Percentiles rank a stretch among this genome's conserved stretches.
These are phyloP conservation scores for Solanum rostratum DNA, from an alignment of 257 asterid species.

Conservation along the genomic window DNA sequence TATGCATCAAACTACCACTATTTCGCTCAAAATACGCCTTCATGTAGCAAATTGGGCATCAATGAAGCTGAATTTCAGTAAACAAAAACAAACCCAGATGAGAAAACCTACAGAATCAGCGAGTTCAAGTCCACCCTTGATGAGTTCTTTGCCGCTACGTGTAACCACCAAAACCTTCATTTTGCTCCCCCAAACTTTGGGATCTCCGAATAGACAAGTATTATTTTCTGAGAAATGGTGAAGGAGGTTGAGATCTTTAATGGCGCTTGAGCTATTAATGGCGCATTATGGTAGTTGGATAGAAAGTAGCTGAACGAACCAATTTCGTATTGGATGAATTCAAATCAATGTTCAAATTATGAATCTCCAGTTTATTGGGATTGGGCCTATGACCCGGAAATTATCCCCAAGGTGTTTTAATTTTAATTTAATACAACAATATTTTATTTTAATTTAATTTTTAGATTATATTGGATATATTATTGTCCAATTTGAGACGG, in stretches of 20 bases:
- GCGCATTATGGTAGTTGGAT: slow-evolving; percentile 12
- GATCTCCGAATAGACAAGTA: no score
- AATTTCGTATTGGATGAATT: not conserved
- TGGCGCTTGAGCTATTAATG: not conserved
- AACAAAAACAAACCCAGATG: not conserved
- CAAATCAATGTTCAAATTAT: not conserved
- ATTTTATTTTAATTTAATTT: no score
- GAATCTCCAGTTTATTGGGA: not conserved
- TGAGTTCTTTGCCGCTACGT: slow-evolving; percentile 83
- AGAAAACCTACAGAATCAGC: slow-evolving; percentile 3
- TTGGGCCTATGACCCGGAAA: not conserved
- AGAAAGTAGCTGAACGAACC: slow-evolving; percentile 15
- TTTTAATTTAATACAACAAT: no score
- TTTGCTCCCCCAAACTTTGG: not conserved
- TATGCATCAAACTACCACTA: no score
- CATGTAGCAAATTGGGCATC: not conserved
- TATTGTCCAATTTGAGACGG: no score
- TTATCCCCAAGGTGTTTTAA: no score
- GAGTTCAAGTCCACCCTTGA: slow-evolving; percentile 77
- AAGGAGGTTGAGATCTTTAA: not conserved
- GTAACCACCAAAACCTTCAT: slow-evolving; percentile 75
- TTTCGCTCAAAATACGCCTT: not conserved
- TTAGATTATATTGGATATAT: no score
- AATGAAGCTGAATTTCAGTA: not conserved
- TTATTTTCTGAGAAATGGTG: not conserved